Percentiles rank a stretch among this genome's conserved stretches.
phyloP scores from a whole-genome alignment of 495 filamentous ascomycete genomes.

The Monascus purpureus region DNA sequence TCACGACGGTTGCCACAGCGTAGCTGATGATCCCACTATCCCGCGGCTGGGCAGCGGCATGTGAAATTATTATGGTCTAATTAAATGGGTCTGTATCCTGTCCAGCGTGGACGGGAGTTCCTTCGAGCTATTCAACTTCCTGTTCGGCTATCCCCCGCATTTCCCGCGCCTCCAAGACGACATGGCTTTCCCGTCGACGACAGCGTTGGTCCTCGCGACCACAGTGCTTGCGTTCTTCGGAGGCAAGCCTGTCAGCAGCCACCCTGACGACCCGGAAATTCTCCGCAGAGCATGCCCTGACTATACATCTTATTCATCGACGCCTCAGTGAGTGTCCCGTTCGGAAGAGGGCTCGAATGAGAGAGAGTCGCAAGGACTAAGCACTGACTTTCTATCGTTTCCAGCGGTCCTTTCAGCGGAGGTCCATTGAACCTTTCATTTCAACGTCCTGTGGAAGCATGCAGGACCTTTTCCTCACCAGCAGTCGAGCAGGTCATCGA shows the following conservation, averaged over 20 bases:
- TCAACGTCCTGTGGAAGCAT: constrained; percentile 67
- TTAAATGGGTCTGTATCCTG: too few relatives aligned
- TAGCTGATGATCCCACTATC: too few relatives aligned
- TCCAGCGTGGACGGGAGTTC: too few relatives aligned
- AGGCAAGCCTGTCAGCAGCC: constrained; percentile 9
- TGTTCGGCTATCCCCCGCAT: too few relatives aligned
- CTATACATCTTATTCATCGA: constrained; percentile 32
- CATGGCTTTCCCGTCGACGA: not conserved
- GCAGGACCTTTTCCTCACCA: constrained; percentile 77
- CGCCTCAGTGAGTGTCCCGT: constrained; percentile 31
- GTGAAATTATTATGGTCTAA: too few relatives aligned
- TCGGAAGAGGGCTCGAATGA: too few relatives aligned
- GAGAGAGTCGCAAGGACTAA: too few relatives aligned
- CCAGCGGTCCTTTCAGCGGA: constrained; percentile 59
- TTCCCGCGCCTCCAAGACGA: not conserved
- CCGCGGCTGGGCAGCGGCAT: too few relatives aligned
- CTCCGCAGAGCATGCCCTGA: constrained; percentile 35
- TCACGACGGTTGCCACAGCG: too few relatives aligned
- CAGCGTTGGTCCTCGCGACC: constrained; percentile 12
- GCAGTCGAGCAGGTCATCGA: constrained; percentile 78
- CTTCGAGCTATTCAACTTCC: too few relatives aligned
- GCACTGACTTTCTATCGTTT: too few relatives aligned
- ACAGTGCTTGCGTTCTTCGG: constrained; percentile 8
- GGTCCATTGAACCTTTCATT: constrained; percentile 75
- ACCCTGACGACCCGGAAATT: constrained; percentile 17